Evolutionary conservation across 164 flowering plant species (phyloP).

Genomic region (Magnolia changhungtana): DNA sequence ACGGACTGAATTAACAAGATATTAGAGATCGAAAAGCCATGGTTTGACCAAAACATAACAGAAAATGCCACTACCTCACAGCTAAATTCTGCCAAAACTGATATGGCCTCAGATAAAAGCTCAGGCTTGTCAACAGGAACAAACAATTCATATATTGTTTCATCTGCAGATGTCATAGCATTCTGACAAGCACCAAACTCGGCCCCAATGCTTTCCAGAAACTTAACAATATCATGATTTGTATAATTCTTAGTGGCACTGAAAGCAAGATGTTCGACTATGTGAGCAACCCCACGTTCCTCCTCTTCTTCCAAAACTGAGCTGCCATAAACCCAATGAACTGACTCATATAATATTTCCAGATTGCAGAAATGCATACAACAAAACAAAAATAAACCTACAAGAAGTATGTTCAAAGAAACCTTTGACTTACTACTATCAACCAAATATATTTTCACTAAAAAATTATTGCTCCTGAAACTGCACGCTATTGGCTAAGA

Average conservation of each 20-base stretch:
- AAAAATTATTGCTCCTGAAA: background rate
- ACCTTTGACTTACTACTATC: background rate
- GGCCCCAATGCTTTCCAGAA: slow-evolving; percentile 93
- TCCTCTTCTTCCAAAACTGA: slow-evolving; percentile 98
- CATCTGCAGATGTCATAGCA: slow-evolving; percentile 91
- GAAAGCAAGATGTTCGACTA: slow-evolving; percentile 96
- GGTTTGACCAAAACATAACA: background rate
- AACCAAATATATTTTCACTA: background rate
- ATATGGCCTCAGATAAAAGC: slow-evolving; percentile 78
- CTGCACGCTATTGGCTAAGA: background rate
- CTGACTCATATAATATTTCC: slow-evolving; percentile 1
- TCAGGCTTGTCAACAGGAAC: slow-evolving; percentile 95
- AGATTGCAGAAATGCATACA: background rate
- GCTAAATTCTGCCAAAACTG: slow-evolving; percentile 88
- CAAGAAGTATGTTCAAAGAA: background rate
- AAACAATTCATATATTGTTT: slow-evolving; percentile 88
- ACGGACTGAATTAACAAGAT: background rate
- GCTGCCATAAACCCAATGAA: slow-evolving; percentile 49
- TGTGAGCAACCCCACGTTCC: slow-evolving; percentile 97
- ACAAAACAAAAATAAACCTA: background rate
- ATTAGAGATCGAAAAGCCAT: background rate
- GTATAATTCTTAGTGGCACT: slow-evolving; percentile 87
- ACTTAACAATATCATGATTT: slow-evolving; percentile 86
- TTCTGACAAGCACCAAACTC: slow-evolving; percentile 98
- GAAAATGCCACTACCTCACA: slow-evolving; percentile 53